Conservation (phyloP, 768 basidiomycete genomes). For the Tephrocybe sp. region DNA sequence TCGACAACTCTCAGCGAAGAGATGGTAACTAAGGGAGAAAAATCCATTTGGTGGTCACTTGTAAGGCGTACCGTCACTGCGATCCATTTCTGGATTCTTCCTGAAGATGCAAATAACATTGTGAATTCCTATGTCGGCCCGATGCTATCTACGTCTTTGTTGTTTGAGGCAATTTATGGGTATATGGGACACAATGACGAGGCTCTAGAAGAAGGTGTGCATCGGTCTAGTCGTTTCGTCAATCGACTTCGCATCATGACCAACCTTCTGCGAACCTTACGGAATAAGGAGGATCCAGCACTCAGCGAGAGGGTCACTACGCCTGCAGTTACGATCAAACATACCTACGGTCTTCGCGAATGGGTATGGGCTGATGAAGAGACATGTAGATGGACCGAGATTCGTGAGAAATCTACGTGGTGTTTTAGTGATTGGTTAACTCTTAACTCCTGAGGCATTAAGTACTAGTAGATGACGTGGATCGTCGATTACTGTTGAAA, state of each 20-base stretch:
- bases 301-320: not conserved
- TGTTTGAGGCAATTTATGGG: not conserved
- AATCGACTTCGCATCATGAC: not conserved
- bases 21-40: no score
- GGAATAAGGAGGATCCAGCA: not conserved
- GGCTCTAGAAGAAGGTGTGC: no score
- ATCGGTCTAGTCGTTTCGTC: not conserved
- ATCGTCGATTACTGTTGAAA: no score
- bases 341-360: not conserved
- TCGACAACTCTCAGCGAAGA: no score
- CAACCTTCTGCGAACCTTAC: not conserved
- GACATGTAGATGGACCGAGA: not conserved
- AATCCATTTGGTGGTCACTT: no score
- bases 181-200: not conserved
- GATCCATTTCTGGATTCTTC: not conserved
- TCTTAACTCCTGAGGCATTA: no score
- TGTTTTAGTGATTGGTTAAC: no score
- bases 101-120: not conserved
- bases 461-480: no score
- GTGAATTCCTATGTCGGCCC: not conserved
- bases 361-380: conserved; percentile 5
- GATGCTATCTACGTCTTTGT: not conserved
- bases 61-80: no score
- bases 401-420: no score
- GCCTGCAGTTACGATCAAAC: not conserved